These are phyloP conservation scores for Cystobasidium onofrii DNA, from an alignment of 768 basidiomycete genomes.

Conservation along the genomic window DNA sequence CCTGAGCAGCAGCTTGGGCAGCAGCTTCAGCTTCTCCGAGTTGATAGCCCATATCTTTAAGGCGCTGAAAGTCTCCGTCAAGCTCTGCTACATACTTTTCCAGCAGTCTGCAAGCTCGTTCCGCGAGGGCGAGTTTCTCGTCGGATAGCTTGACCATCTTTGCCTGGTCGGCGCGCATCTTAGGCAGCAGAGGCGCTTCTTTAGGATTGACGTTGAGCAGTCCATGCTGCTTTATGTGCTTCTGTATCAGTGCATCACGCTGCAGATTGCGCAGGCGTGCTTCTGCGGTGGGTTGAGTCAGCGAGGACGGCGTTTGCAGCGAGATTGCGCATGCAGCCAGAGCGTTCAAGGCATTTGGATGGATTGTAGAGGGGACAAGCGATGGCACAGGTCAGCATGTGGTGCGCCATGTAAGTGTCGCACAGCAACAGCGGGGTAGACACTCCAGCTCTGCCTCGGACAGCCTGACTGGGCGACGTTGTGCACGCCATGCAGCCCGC, in stretches of 20 bases:
- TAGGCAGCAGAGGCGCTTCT: constrained; percentile 22
- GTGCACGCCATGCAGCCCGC: neutral
- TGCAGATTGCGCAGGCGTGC: constrained; percentile 13
- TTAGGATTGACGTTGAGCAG: constrained; percentile 32
- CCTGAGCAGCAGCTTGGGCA: constrained; percentile 10
- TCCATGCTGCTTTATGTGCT: constrained; percentile 23
- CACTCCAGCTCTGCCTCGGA: neutral
- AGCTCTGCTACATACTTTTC: constrained; percentile 15
- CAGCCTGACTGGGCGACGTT: neutral
- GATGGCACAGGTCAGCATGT: too few relatives aligned
- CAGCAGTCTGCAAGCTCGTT: constrained; percentile 24
- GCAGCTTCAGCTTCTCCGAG: constrained; percentile 26
- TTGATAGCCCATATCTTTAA: constrained; percentile 30
- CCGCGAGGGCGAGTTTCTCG: constrained; percentile 33
- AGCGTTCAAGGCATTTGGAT: neutral
- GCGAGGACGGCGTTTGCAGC: neutral
- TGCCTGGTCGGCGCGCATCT: constrained; percentile 29
- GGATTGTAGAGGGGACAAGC: too few relatives aligned
- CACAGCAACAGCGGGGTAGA: too few relatives aligned
- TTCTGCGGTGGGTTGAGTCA: constrained; percentile 19
- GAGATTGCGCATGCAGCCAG: neutral
- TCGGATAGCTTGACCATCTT: constrained; percentile 25
- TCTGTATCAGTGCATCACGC: constrained; percentile 29
- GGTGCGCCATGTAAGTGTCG: too few relatives aligned
- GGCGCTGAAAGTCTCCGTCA: constrained; percentile 19